These are phyloP conservation scores for Monosporozyma aerobia DNA, from an alignment of 805 yeast species.

Conservation along the genomic window DNA sequence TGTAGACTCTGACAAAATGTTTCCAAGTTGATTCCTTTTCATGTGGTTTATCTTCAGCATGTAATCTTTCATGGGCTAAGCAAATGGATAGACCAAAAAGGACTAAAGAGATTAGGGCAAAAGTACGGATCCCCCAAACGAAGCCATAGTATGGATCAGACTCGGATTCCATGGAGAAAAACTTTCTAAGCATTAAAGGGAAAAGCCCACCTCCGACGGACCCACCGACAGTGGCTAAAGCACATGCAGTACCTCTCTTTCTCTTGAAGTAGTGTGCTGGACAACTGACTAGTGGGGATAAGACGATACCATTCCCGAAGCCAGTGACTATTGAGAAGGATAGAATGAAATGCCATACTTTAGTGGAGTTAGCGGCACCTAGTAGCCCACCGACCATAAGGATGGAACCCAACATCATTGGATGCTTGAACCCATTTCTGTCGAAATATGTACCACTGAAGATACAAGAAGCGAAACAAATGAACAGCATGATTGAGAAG, in stretches of 20 bases:
- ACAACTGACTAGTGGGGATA: constrained; percentile 50
- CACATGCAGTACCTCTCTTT: constrained; percentile 47
- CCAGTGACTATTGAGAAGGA: constrained; percentile 49
- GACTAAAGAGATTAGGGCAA: constrained; percentile 37
- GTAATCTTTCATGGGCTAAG: constrained; percentile 38
- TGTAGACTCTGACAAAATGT: constrained; percentile 19
- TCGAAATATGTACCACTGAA: constrained; percentile 53
- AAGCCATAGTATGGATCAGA: constrained; percentile 34
- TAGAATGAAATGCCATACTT: constrained; percentile 51
- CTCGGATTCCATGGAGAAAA: constrained; percentile 28
- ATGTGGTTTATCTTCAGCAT: constrained; percentile 22
- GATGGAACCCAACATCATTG: constrained; percentile 35
- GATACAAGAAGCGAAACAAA: constrained; percentile 41
- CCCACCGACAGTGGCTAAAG: constrained; percentile 43
- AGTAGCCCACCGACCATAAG: constrained; percentile 42
- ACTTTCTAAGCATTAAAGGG: constrained; percentile 42
- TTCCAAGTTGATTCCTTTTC: constrained; percentile 14
- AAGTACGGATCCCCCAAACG: constrained; percentile 47
- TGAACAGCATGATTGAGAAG: constrained; percentile 46
- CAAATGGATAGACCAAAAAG: constrained; percentile 29
- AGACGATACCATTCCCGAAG: constrained; percentile 45
- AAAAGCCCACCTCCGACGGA: constrained; percentile 46
- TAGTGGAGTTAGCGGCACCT: constrained; percentile 40
- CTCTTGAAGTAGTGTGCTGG: constrained; percentile 56
- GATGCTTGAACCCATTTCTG: constrained; percentile 38